Base-by-base conservation (phyloP, 2,329 filamentous ascomycete species). In the Exserohilum rostratum region DNA sequence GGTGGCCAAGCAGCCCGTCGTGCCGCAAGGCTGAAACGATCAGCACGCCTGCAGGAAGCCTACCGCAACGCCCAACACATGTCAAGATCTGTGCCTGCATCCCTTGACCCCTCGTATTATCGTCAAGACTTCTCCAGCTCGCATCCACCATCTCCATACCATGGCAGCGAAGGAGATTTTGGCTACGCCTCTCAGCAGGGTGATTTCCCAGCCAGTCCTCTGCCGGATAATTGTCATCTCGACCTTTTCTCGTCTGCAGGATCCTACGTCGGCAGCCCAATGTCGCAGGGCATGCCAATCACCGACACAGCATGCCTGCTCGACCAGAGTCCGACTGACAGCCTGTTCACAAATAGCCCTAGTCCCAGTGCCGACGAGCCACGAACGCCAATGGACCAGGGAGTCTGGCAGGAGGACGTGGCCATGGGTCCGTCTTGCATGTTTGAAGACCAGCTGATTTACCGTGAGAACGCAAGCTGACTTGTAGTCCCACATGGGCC, bases 1-100 rank as follows among this genome's bases (percentile, higher is more conserved):
- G 79, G 79, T 25, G 79, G 79, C 7, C 72, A 77, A 50, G 78
- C 77, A 15, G 75, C 78, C 5, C 65, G 67, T n/a, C 67, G 67
- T 13, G 49, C 71, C 3, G 65, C 68, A 10, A 60, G 57, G 25
- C 55, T 67, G 31, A 62, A 67, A 10, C 64, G 67, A 20, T 54
- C 58, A 1, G 58, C 64, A 9, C 62, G 68, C 17, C 46, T 65
- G 25, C 59, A 62, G 3, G 65, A 67, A 12, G 18, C 43, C 7
- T 62, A 61, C 33, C 55, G 62, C 13, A 65, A 53, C 55, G 58
- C 70, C 0, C 65, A 64, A 2, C 67, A 64, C 52, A 56, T 52
- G 27, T 49, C 60, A 1, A 60, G 61, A 3, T 64, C 61, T 0
- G 58, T 60, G 0, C 68, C 68, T 5, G 38, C 46, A 3, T 47